Evolutionary conservation across 2,329 filamentous ascomycete genomes (phyloP).

Genomic region (Talaromyces sp.): DNA sequence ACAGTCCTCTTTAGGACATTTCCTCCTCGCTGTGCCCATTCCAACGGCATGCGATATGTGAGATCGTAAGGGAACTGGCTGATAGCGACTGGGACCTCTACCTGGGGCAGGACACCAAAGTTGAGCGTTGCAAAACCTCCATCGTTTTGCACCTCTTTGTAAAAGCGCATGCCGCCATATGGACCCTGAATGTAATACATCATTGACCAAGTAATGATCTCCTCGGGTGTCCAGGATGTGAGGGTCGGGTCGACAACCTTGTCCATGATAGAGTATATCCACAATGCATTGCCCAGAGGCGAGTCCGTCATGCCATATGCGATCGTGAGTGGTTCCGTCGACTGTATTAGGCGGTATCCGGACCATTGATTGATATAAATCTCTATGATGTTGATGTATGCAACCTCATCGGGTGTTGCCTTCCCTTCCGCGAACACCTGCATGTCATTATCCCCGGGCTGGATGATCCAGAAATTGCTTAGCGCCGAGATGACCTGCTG

Average conservation of each 20-base stretch:
- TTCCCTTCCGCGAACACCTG: not conserved
- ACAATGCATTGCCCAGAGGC: constrained; percentile 2
- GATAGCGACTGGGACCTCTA: constrained; percentile 1
- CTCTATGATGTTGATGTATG: constrained; percentile 2
- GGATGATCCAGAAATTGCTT: not conserved
- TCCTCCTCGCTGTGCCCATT: not conserved
- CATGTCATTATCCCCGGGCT: not conserved
- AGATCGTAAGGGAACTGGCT: constrained; percentile 2
- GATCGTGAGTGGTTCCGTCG: constrained; percentile 1
- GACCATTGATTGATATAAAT: not conserved
- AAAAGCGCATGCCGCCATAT: constrained; percentile 2
- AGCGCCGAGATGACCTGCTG: not conserved
- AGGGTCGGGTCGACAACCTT: not conserved
- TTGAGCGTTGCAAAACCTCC: not conserved
- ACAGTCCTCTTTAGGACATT: constrained; percentile 5
- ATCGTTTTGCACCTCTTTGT: constrained; percentile 2
- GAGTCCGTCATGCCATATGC: constrained; percentile 2
- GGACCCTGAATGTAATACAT: constrained; percentile 5
- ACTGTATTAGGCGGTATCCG: constrained; percentile 1
- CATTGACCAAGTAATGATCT: constrained; percentile 4
- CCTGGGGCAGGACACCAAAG: not conserved
- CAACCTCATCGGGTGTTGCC: not conserved
- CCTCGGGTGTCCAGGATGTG: constrained; percentile 1
- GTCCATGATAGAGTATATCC: not conserved
- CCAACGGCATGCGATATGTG: constrained; percentile 1